Base-by-base conservation (phyloP, 129 eudicot species). In the Flaveria bidentis region DNA sequence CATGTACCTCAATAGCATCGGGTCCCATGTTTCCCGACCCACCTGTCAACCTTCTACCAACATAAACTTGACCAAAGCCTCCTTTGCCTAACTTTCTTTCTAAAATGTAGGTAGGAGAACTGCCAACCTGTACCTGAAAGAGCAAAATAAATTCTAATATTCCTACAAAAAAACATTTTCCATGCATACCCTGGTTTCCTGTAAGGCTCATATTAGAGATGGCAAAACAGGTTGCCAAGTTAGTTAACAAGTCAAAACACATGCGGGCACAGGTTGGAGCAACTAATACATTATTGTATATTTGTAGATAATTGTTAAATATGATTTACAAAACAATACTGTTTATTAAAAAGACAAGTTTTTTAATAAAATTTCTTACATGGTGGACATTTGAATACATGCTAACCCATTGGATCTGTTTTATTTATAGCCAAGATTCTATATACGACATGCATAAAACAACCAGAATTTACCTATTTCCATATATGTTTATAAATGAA, bases 31-130 rank as follows among this genome's bases (percentile, higher is more conserved):
- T 88, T 12, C 76, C 84, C 25, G 50, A 77, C 2, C 87, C 89
- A 74, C 92, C 95, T 9, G 86, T 66, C 51, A 90, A 78, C 67
- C 96, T 89, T 75, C 89, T 87, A 14, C 98, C 98, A 73, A 90
- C 92, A 82, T 81, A 90, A 22, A 93, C 98, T 82, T 93, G 98
- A 20, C 98, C 98, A 63, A 93, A 93, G 22, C 98, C 98, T 66
- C 98, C 98, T 75, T 90, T 93, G 15, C 98, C 98, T 15, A 93
- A 80, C 80, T 90, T 93, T 72, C 86, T 84, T 25, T 88, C 98
- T 26, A 93, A 41, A 82, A 78, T 86, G 85, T 93, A 93, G 20
- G 86, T 55, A n/a, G 97, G 96, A 69, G 98, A 93, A 77, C 80
- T 83, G 22, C 98, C 98, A 44, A 93, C 86, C 47, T 93, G 92